Evolutionary conservation across 352 stramenopile genomes (phyloP), one percentile per base, ranked within the genome.

Genomic region (Phytophthora cactorum): DNA sequence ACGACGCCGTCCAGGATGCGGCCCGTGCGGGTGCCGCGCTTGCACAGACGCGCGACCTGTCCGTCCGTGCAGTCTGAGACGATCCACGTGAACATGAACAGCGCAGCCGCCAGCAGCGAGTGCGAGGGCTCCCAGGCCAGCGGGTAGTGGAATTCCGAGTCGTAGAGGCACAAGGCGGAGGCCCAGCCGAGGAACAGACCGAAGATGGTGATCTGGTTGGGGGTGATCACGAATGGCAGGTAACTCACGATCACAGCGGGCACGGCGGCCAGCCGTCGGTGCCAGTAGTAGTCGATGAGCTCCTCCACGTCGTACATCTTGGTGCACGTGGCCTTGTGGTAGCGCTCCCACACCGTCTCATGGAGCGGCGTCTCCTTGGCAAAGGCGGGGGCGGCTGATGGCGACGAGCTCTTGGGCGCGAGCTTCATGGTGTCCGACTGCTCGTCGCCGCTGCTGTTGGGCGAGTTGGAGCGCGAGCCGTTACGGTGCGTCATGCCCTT

Each of bases 231-330:
- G 44, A 93, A 90, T 10, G 86, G 86, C 66, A 95, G 41, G 68
- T 95, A 95, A 67, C 85, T 93, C 65, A 95, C 88, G 52, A 93
- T 71, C 43, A 93, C 84, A 34, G 86, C 85, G 25, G 73, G 74
- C 28, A 95, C 75, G 22, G 86, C 86, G 0, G 86, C 86, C 39
- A 95, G 73, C 5, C 86, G 84, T 27, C 86, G 82, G 61, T 95
- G 86, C 72, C 91, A 92, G 51, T 93, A 95, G 60, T 87, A 95
- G 63, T 95, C 86, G 25, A 95, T 75, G 17, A 95, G 72, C 78
- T 95, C 86, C 63, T 95, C 86, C 47, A 95, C 86, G 59, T 95
- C 86, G 73, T 93, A 95, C 86, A 95, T 93, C 70, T 95, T 95
- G 51, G 84, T 93, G 43, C 70, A 83, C 46, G 80, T 89, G 31